Evolutionary conservation across 1,284 basidiomycete genomes (phyloP), one percentile per base, ranked within the genome.

Genomic region (Puccinia triticina): DNA sequence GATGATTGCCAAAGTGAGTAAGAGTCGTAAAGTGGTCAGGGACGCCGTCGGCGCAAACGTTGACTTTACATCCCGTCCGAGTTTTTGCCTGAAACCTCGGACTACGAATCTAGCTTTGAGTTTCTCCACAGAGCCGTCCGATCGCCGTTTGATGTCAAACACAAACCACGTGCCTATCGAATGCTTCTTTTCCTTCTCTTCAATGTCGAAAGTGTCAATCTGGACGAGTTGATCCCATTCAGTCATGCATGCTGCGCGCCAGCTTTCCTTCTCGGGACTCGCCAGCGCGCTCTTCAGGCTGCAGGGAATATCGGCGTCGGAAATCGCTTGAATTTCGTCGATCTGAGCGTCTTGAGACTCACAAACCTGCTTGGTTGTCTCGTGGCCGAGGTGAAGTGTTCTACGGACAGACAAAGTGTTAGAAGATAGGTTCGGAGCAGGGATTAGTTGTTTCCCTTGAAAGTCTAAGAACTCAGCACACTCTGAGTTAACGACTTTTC

Each of bases 31-130:
- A n/a, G n/a, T n/a, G n/a, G n/a, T n/a, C n/a, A n/a, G n/a, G n/a
- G n/a, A 10, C 7, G 66, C 66, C 23, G 66, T 69, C 14, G 66
- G 66, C 4, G 66, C 66, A 37, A 69, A 69, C 8, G 66, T 69
- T 34, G 29, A 34, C 8, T 32, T 10, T 10, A 21, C 23, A 34
- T 69, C 66, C 10, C 11, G 7, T 10, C 66, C 66, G 14, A 37
- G 32, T 29, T 29, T 26, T 23, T 69, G 66, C 34, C 34, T 26
- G 40, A 69, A 69, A 21, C 66, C 66, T 23, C 40, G 29, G 66
- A 34, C 66, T 37, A 69, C 66, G 34, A 69, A 69, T 23, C 66
- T 23, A 12, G 66, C 66, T 69, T 69, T 69, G 11, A 69, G 34
- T 43, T 69, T 69, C 8, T 37, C 40, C 18, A 43, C n/a, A 23